phyloP scores from a whole-genome alignment of 306 rosid genomes.

The Dryas octopetala region DNA sequence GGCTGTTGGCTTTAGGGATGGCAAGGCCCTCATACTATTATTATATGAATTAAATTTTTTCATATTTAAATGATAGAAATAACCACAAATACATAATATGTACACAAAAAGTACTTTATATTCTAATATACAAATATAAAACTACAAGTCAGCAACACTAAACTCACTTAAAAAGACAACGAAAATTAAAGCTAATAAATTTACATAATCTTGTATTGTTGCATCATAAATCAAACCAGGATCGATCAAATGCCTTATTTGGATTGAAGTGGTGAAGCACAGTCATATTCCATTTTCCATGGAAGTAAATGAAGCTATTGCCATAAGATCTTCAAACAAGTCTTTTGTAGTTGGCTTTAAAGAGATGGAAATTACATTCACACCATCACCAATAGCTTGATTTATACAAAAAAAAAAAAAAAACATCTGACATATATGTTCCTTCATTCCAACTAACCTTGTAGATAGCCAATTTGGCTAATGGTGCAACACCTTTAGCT shows the following conservation, averaged over 20 bases:
- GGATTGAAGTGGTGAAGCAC: not conserved
- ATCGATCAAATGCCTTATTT: not conserved
- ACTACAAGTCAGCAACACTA: too few relatives aligned
- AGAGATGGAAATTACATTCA: too few relatives aligned
- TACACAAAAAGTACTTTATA: too few relatives aligned
- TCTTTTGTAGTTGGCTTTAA: not conserved
- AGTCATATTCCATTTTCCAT: not conserved
- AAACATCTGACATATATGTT: not conserved
- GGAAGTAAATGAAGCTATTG: not conserved
- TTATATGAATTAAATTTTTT: too few relatives aligned
- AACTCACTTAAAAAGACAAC: too few relatives aligned
- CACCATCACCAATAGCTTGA: not conserved
- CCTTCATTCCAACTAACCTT: constrained; percentile 2
- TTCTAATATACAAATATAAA: too few relatives aligned
- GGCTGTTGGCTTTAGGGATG: too few relatives aligned
- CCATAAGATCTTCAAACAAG: not conserved
- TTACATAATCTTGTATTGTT: not conserved
- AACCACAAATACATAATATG: too few relatives aligned
- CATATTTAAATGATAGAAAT: too few relatives aligned
- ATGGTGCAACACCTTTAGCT: constrained; percentile 12
- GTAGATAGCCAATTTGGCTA: constrained; percentile 14
- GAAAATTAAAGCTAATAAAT: not conserved
- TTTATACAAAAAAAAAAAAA: too few relatives aligned
- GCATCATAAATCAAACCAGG: not conserved
- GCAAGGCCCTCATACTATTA: too few relatives aligned